phyloP scores from a whole-genome alignment of 1,139 yeast species.

The Suhomyces panamericanus region DNA sequence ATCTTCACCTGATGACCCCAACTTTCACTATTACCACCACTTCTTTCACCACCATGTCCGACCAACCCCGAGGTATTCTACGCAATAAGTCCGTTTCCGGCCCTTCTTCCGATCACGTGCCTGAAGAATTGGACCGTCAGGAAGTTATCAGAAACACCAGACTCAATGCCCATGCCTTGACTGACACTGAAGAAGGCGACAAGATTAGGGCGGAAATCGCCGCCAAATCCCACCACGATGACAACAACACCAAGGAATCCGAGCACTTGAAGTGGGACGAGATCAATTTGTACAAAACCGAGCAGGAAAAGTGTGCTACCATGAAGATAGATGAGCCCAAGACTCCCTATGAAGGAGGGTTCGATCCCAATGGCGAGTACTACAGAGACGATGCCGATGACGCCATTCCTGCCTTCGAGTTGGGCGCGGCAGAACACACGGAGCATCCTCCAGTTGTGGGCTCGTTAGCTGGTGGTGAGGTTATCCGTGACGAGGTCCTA shows the following conservation, averaged over 20 bases:
- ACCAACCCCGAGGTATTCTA: slow-evolving; percentile 43
- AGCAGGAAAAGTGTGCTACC: slow-evolving; percentile 68
- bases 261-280: slow-evolving; percentile 72
- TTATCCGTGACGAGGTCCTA: slow-evolving; percentile 33
- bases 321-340: slow-evolving; percentile 95
- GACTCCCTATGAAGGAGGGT: slow-evolving; percentile 95
- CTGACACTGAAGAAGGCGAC: slow-evolving; percentile 39
- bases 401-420: slow-evolving; percentile 39
- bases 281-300: slow-evolving; percentile 61
- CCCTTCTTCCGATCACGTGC: slow-evolving; percentile 12
- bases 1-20: not conserved
- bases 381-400: slow-evolving; percentile 73
- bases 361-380: slow-evolving; percentile 81
- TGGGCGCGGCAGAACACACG: slow-evolving; percentile 46
- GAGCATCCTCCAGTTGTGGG: slow-evolving; percentile 16
- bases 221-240: slow-evolving; percentile 17
- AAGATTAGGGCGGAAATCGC: slow-evolving; percentile 42
- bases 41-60: not conserved
- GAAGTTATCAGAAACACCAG: slow-evolving; percentile 47
- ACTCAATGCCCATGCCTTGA: slow-evolving; percentile 38
- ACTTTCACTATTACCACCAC: not conserved
- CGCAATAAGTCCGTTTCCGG: slow-evolving; percentile 32
- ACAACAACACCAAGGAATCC: not conserved
- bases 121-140: slow-evolving; percentile 40
- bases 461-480: slow-evolving; percentile 43